These are phyloP conservation scores for Amphichorda felina DNA, from an alignment of 2,329 filamentous ascomycete genomes.

Conservation along the genomic window DNA sequence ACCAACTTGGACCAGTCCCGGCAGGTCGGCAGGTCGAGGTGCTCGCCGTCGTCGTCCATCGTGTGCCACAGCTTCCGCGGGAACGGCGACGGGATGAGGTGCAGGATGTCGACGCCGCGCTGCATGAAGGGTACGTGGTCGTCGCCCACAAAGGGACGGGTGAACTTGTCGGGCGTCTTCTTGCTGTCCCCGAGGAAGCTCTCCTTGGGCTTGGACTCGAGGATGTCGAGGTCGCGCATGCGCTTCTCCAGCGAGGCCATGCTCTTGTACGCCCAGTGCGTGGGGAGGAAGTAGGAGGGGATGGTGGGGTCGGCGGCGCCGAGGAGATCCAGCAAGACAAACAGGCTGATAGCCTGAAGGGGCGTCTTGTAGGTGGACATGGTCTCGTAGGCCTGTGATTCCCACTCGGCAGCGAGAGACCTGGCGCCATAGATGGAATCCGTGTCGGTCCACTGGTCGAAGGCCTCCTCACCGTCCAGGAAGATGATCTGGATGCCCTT, in stretches of 20 bases:
- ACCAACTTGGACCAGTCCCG: constrained; percentile 82
- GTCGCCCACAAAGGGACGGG: constrained; percentile 52
- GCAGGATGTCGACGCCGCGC: constrained; percentile 76
- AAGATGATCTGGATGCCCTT: constrained; percentile 82
- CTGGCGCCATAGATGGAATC: constrained; percentile 82
- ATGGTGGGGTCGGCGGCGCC: constrained; percentile 57
- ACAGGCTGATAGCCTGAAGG: constrained; percentile 71
- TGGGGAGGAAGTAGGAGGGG: constrained; percentile 79
- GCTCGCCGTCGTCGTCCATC: constrained; percentile 69
- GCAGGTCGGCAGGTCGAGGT: constrained; percentile 69
- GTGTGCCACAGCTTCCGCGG: constrained; percentile 72
- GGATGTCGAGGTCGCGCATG: constrained; percentile 52
- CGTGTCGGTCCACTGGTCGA: constrained; percentile 61
- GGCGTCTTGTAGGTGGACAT: constrained; percentile 65
- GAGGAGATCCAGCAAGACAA: constrained; percentile 84
- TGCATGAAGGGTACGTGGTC: constrained; percentile 88
- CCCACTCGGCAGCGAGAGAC: constrained; percentile 75
- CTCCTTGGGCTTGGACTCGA: constrained; percentile 42
- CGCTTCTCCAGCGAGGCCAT: constrained; percentile 66
- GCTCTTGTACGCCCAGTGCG: constrained; percentile 83
- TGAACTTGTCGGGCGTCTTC: constrained; percentile 38
- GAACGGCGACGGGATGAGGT: constrained; percentile 79
- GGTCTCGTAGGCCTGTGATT: constrained; percentile 53
- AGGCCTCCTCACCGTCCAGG: constrained; percentile 91
- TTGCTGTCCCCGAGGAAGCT: constrained; percentile 55